Percentiles rank a stretch among this genome's conserved stretches.
These are phyloP conservation scores for Trichoderma koningii DNA, from an alignment of 2,329 filamentous ascomycete genomes.

Conservation along the genomic window DNA sequence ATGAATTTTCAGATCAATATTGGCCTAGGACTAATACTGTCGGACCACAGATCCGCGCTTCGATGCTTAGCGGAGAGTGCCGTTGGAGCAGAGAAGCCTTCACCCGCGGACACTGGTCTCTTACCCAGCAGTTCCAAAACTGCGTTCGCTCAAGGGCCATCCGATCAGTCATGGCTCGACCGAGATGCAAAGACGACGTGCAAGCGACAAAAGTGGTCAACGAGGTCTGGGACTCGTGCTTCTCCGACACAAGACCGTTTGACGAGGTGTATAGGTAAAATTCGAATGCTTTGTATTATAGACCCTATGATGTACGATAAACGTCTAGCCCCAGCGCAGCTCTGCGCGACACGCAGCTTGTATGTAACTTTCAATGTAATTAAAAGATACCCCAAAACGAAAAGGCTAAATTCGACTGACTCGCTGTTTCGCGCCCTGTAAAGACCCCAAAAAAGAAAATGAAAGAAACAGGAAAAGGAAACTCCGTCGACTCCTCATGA, in stretches of 20 bases:
- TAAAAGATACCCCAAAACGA: constrained; percentile 29
- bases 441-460: neutral
- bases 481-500: constrained; percentile 34
- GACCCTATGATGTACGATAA: constrained; percentile 33
- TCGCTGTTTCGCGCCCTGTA: neutral
- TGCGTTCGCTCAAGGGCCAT: constrained; percentile 84
- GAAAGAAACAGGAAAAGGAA: constrained; percentile 5
- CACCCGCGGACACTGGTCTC: constrained; percentile 78
- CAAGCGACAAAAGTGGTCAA: constrained; percentile 89
- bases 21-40: no score
- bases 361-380: constrained; percentile 26
- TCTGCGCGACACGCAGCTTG: constrained; percentile 25
- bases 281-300: constrained; percentile 17
- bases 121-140: constrained; percentile 91
- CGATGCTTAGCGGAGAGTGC: constrained; percentile 91
- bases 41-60: constrained; percentile 92
- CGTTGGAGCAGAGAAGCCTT: constrained; percentile 86
- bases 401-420: constrained; percentile 13
- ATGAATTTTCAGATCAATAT: neutral
- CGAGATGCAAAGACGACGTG: constrained; percentile 78
- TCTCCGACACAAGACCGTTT: constrained; percentile 89
- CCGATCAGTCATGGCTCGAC: constrained; percentile 74
- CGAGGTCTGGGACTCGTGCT: constrained; percentile 98
- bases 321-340: constrained; percentile 29
- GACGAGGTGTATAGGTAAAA: constrained; percentile 87